phyloP scores from a whole-genome alignment of 1,284 basidiomycete genomes.

The Meira miltonrushii region DNA sequence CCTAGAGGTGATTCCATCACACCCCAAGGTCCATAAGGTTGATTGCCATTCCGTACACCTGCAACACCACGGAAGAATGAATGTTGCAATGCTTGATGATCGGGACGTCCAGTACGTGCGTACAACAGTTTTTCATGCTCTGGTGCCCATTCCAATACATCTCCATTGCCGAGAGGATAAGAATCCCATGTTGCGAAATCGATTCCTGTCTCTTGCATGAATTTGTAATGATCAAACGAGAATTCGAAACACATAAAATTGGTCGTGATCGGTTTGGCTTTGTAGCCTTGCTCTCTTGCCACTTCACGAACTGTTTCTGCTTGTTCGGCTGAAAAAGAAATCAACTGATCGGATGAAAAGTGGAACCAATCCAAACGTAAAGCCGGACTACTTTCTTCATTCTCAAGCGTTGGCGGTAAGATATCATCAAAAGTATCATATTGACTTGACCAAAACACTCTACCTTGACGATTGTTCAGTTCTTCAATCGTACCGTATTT shows the following conservation, averaged over 20 bases:
- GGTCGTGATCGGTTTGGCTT: slow-evolving; percentile 28
- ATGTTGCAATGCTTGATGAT: slow-evolving; percentile 28
- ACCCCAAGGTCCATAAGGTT: slow-evolving; percentile 24
- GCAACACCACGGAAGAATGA: slow-evolving; percentile 25
- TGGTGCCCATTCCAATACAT: slow-evolving; percentile 23
- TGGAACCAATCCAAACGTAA: slow-evolving; percentile 29
- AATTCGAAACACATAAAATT: slow-evolving; percentile 31
- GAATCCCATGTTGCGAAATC: slow-evolving; percentile 29
- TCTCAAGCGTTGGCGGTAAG: slow-evolving; percentile 24
- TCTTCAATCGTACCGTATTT: slow-evolving; percentile 30
- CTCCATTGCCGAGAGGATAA: slow-evolving; percentile 30
- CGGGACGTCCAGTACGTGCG: slow-evolving; percentile 24
- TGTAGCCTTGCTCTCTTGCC: slow-evolving; percentile 5
- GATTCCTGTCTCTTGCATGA: slow-evolving; percentile 19
- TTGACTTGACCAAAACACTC: slow-evolving; percentile 28
- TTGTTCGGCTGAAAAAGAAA: background rate
- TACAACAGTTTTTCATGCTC: slow-evolving; percentile 25
- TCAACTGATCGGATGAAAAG: slow-evolving; percentile 25
- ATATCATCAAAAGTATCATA: slow-evolving; percentile 29
- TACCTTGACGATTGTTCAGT: slow-evolving; percentile 28
- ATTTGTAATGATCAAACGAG: slow-evolving; percentile 31
- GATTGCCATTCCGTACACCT: slow-evolving; percentile 21
- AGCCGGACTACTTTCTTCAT: slow-evolving; percentile 28
- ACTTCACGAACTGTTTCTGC: slow-evolving; percentile 21
- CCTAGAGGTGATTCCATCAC: slow-evolving; percentile 35